These are phyloP conservation scores for Lodderomyces pseudojiufengensis DNA, from an alignment of 1,139 yeast genomes.

Conservation along the genomic window DNA sequence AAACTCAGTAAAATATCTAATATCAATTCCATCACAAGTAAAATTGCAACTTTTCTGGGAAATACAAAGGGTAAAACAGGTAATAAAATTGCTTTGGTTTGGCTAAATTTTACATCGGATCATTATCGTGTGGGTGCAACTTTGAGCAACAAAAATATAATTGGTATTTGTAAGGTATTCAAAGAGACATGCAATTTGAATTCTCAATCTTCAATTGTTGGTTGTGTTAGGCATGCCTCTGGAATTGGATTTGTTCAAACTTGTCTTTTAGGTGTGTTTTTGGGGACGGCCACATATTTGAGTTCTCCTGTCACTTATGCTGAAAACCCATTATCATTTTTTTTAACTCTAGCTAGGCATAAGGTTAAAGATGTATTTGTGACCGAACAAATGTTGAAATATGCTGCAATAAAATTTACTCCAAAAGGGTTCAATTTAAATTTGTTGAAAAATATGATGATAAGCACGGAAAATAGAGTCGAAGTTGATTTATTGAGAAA, in stretches of 20 bases:
- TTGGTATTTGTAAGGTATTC: slow-evolving; percentile 81
- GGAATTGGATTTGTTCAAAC: slow-evolving; percentile 90
- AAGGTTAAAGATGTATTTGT: slow-evolving; percentile 85
- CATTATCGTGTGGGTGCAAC: slow-evolving; percentile 64
- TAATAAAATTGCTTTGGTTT: slow-evolving; percentile 50
- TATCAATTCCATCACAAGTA: slow-evolving; percentile 42
- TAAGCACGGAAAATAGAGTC: slow-evolving; percentile 76
- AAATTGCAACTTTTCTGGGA: slow-evolving; percentile 45
- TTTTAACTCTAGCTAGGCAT: slow-evolving; percentile 66
- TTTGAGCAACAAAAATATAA: slow-evolving; percentile 59
- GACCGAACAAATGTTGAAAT: slow-evolving; percentile 79
- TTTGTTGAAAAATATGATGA: slow-evolving; percentile 75
- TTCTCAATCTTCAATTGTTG: slow-evolving; percentile 69
- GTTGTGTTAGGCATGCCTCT: slow-evolving; percentile 79
- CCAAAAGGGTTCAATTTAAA: slow-evolving; percentile 65
- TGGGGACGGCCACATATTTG: slow-evolving; percentile 82
- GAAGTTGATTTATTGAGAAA: slow-evolving; percentile 56
- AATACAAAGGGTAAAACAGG: slow-evolving; percentile 41
- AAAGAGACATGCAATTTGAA: slow-evolving; percentile 89
- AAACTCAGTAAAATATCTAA: slow-evolving; percentile 60
- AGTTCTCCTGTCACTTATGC: slow-evolving; percentile 79
- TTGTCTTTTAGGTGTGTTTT: slow-evolving; percentile 73
- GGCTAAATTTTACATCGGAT: slow-evolving; percentile 72
- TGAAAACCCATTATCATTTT: slow-evolving; percentile 69
- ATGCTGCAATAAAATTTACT: slow-evolving; percentile 61